A percentile compares a stretch with the other conserved stretches of the same genome.
These are phyloP conservation scores for Zasmidium angulare DNA, from an alignment of 2,329 filamentous ascomycete species.

Conservation along the genomic window DNA sequence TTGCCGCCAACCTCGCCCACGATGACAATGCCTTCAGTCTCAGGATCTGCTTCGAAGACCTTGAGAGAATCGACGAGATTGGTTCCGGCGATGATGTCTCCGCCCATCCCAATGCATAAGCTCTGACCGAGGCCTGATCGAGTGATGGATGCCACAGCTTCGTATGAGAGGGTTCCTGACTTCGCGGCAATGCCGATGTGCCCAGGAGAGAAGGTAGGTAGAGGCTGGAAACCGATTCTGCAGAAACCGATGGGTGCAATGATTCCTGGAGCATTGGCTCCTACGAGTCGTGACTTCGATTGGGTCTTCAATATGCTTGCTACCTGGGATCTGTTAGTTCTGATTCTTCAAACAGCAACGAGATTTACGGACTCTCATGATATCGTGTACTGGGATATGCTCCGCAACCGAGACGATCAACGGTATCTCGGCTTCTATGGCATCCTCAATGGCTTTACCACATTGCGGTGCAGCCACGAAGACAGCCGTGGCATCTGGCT, in stretches of 20 bases:
- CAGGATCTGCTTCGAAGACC: conserved; percentile 64
- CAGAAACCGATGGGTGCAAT: conserved; percentile 72
- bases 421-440: conserved; percentile 75
- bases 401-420: conserved; percentile 78
- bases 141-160: conserved; percentile 73
- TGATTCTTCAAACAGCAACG: background rate
- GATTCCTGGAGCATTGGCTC: conserved; percentile 79
- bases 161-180: conserved; percentile 77
- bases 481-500: conserved; percentile 75
- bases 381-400: conserved; percentile 75
- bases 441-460: conserved; percentile 72
- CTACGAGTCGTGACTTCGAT: conserved; percentile 69
- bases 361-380: conserved; percentile 59
- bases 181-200: conserved; percentile 76
- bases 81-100: conserved; percentile 72
- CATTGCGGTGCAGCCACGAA: conserved; percentile 78
- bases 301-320: conserved; percentile 71
- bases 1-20: conserved; percentile 72
- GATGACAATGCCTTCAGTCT: conserved; percentile 70
- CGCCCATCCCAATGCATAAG: conserved; percentile 74
- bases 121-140: conserved; percentile 74
- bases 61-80: conserved; percentile 70
- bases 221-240: conserved; percentile 72
- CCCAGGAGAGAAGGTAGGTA: conserved; percentile 69
- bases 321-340: conserved; percentile 46